Base-by-base conservation (phyloP, 1,284 basidiomycete species). In the Microbotryum scabiosae region DNA sequence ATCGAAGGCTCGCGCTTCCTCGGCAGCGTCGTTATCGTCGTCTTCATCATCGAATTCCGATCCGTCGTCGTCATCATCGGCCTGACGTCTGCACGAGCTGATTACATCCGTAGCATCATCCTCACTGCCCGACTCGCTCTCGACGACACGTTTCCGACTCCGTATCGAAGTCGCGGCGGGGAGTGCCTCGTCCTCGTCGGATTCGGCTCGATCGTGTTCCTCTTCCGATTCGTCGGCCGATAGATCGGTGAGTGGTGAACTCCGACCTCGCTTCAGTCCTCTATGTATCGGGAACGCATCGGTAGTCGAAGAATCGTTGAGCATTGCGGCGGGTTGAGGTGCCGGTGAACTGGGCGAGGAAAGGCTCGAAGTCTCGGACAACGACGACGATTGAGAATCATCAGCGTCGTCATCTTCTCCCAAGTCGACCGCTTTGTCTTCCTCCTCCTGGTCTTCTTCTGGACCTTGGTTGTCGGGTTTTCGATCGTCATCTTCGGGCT, bases 341-440 rank as follows among this genome's bases (percentile, higher is more conserved):
- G 16, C 48, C 14, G 51, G 51, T 9, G 51, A 36, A 23, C 36
- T 12, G 36, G 36, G 14, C 36, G 51, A 41, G 32, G 51, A 53
- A 18, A 41, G 36, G 21, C 51, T 53, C 51, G 51, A 53, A 10
- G 36, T 32, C 21, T 53, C 51, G 32, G 51, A 53, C 32, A 53
- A 41, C 21, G 51, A 53, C 6, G 51, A 53, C 4, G 51, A 53
- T 50, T 50, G 25, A n/a, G 51, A 49, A 25, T 32, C 47, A 26
- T 49, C 55, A 12, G 43, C 45, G 10, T 21, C 21, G 16, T 41
- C 55, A 18, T 25, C 47, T 9, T 23, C 49, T 20, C 10, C 10
- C 9, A 41, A 43, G 45, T 12, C 28, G 6, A 32, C 20, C 14
- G 23, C 26, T 23, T 7, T 16, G 21, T 55, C 43, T 18, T 25